A percentile compares a stretch with the other conserved stretches of the same genome.
phyloP scores from a whole-genome alignment of 1,284 basidiomycete species.

The Gomphus sp. region DNA sequence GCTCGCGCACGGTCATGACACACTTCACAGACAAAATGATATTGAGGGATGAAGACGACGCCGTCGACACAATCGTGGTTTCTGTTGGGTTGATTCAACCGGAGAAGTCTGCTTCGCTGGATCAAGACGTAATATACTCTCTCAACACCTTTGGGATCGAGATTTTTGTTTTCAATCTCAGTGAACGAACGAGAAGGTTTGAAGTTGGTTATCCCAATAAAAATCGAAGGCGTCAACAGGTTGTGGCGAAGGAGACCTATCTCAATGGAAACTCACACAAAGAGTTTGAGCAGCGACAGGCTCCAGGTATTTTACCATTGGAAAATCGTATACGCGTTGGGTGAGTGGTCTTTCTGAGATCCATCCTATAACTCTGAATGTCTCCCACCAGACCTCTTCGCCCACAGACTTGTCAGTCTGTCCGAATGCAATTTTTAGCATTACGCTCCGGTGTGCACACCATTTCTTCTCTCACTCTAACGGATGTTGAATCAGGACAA shows the following conservation, averaged over 20 bases:
- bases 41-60: slow-evolving; percentile 21
- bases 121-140: slow-evolving; percentile 46
- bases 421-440: slow-evolving; percentile 81
- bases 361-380: slow-evolving; percentile 5
- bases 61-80: slow-evolving; percentile 54
- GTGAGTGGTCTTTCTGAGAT: slow-evolving; percentile 32
- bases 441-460: slow-evolving; percentile 72
- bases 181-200: slow-evolving; percentile 67
- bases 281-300: slow-evolving; percentile 22
- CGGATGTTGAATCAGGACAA: slow-evolving; percentile 64
- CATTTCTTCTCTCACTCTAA: slow-evolving; percentile 63
- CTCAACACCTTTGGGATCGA: slow-evolving; percentile 75
- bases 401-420: slow-evolving; percentile 75
- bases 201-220: slow-evolving; percentile 62
- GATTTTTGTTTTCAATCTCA: slow-evolving; percentile 84
- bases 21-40: slow-evolving; percentile 17
- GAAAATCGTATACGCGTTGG: slow-evolving; percentile 78
- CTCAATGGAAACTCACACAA: not conserved
- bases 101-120: slow-evolving; percentile 19
- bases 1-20: slow-evolving; percentile 35
- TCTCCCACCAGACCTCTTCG: slow-evolving; percentile 51
- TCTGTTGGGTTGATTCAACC: slow-evolving; percentile 58
- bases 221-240: slow-evolving; percentile 27
- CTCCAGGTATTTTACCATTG: slow-evolving; percentile 63
- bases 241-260: not conserved